Conservation (phyloP, 202 grass and related monocot species). For the Miscanthus sacchariflorus region DNA sequence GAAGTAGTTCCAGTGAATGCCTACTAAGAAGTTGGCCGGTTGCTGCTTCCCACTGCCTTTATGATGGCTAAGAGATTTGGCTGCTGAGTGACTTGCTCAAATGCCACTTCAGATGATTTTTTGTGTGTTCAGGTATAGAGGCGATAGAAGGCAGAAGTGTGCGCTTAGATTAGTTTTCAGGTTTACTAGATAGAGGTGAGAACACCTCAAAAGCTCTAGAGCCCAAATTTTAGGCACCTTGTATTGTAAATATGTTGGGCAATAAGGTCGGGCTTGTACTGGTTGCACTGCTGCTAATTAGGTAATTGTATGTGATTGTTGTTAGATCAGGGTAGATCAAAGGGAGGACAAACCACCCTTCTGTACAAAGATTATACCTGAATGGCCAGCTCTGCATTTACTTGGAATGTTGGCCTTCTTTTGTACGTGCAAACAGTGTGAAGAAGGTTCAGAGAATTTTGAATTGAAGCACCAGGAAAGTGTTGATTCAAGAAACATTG, state of each 20-base stretch:
- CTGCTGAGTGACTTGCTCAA: slow-evolving; percentile 27
- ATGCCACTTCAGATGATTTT: slow-evolving; percentile 23
- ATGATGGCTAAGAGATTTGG: slow-evolving; percentile 11
- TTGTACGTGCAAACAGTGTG: slow-evolving; percentile 31
- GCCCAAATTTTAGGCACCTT: slow-evolving; percentile 41
- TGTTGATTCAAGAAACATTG: slow-evolving; percentile 23
- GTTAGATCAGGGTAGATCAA: slow-evolving; percentile 44
- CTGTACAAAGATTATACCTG: slow-evolving; percentile 25
- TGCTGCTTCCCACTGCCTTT: slow-evolving; percentile 9
- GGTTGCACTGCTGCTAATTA: slow-evolving; percentile 37
- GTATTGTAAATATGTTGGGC: slow-evolving; percentile 56
- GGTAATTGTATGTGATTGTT: slow-evolving; percentile 48
- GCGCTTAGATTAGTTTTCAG: slow-evolving; percentile 26
- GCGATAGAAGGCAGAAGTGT: slow-evolving; percentile 41
- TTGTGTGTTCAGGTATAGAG: not conserved
- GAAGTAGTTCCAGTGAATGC: slow-evolving; percentile 24
- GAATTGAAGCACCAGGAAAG: not conserved
- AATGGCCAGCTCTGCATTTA: slow-evolving; percentile 37
- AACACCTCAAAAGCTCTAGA: slow-evolving; percentile 26
- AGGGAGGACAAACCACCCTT: slow-evolving; percentile 2
- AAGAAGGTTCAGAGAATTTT: not conserved
- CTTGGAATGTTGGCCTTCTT: slow-evolving; percentile 37
- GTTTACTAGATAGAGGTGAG: slow-evolving; percentile 39
- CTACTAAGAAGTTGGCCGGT: slow-evolving; percentile 18
- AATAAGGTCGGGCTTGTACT: slow-evolving; percentile 41